Evolutionary conservation across 805 yeast species (phyloP).

Genomic region (Kodamaea kakaduensis): DNA sequence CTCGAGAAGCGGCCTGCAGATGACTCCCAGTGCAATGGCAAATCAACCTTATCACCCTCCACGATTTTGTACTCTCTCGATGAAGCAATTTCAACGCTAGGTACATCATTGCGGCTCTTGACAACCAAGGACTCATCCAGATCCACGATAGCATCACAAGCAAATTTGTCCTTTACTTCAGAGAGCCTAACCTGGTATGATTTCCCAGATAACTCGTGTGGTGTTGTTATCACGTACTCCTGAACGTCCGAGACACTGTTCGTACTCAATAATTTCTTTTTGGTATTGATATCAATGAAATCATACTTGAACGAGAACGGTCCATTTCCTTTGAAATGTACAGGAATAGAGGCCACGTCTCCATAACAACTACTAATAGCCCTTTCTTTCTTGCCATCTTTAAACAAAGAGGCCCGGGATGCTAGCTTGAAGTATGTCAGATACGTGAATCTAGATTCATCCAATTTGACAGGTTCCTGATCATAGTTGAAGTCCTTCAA

Average conservation of each 20-base stretch:
- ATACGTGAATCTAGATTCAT: slow-evolving; percentile 47
- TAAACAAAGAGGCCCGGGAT: slow-evolving; percentile 42
- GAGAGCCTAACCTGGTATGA: slow-evolving; percentile 60
- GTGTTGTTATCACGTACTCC: slow-evolving; percentile 46
- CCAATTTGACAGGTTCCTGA: slow-evolving; percentile 32
- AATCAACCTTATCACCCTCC: slow-evolving; percentile 54
- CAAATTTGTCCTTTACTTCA: slow-evolving; percentile 68
- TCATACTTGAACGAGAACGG: slow-evolving; percentile 75
- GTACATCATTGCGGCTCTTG: slow-evolving; percentile 67
- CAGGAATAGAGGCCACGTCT: slow-evolving; percentile 38
- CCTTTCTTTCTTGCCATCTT: slow-evolving; percentile 14
- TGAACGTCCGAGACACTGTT: slow-evolving; percentile 38
- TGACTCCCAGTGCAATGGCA: slow-evolving; percentile 50
- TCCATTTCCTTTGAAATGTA: slow-evolving; percentile 69
- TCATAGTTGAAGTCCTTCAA: slow-evolving; percentile 61
- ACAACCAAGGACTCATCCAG: slow-evolving; percentile 52
- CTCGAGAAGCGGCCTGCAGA: slow-evolving; percentile 25
- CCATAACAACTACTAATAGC: slow-evolving; percentile 29
- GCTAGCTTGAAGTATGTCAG: slow-evolving; percentile 68
- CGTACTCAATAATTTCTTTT: slow-evolving; percentile 17
- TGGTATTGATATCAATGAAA: slow-evolving; percentile 44
- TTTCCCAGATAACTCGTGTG: slow-evolving; percentile 63
- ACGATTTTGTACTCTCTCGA: slow-evolving; percentile 34
- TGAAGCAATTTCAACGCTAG: slow-evolving; percentile 36
- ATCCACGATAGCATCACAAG: slow-evolving; percentile 70